Base-by-base conservation (phyloP, 2,329 filamentous ascomycete genomes). In the Verticillium tricorpus region DNA sequence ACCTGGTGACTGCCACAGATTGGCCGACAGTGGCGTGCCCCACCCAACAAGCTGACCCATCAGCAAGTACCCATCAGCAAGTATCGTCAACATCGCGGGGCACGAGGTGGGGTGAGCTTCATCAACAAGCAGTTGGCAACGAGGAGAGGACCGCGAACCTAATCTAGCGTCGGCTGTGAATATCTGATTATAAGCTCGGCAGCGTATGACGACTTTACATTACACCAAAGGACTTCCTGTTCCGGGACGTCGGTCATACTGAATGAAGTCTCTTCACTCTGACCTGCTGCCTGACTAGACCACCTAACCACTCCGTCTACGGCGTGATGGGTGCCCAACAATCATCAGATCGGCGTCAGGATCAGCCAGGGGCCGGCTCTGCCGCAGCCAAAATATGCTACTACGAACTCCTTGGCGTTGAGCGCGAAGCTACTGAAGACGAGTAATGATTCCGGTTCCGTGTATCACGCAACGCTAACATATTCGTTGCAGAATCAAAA, bases 321-420 rank as follows among this genome's bases (percentile, higher is more conserved):
- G 34, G 34, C 19, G 19, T n/a, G 9, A 84, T 87, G 84, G 84
- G 84, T 58, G 82, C 81, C 54, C 79, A 84, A 62, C 84, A 86
- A 72, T 87, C 84, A 19, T 78, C 81, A 7, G 70, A 69, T 58
- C 73, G 73, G 31, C 66, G 19, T 22, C 19, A 71, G 62, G 67
- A 70, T 35, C 65, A 58, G 32, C 56, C 62, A 19, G 64, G 61
- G 40, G 60, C 69, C n/a, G 61, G 67, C 31, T 66, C 72, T 59
- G 63, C 67, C 39, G 60, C 67, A 8, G 64, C 75, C 58, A 93
- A 91, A 76, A 90, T 85, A 39, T 92, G 89, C 73, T 94, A 94
- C 76, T 98, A 98, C 76, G 90, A 95, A 69, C 82, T 97, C 39
- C 84, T 98, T 5, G 87, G 83, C 6, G 80, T 97, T 17, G 85